Evolutionary conservation across 2,329 filamentous ascomycete genomes (phyloP), one percentile per base, ranked within the genome.

Genomic region (Ascochyta viciae-villosae): DNA sequence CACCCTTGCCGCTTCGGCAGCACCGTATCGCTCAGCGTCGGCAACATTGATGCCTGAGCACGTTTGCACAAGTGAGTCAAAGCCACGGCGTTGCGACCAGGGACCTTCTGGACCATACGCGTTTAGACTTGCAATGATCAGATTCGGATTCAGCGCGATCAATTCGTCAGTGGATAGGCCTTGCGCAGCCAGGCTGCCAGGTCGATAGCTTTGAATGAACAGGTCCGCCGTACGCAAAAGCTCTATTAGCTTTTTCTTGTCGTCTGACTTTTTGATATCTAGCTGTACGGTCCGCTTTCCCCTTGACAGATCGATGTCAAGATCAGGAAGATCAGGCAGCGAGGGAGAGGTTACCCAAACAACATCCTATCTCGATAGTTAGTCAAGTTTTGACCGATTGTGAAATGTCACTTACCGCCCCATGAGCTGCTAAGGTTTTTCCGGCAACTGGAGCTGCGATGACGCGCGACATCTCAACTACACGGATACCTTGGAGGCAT

Each of bases 61-160:
- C 7, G 83, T 83, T 67, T 87, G 83, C 0, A 83, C 79, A 4
- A 83, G 73, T 0, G 82, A 85, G 59, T 86, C 84, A 50, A 84
- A 86, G 0, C 84, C 84, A 2, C 84, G 74, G 2, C 79, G 72
- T 0, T 63, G 53, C 0, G 67, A 59, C 81, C 81, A 83, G 0
- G 81, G 81, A 0, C 83, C 82, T 0, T 69, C 51, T 0, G 78
- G 74, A 0, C 82, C 83, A 54, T 82, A 87, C 0, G 84, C 83
- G 0, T 81, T 83, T 22, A 87, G 61, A 45, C 78, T 84, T 2
- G 82, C 83, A 6, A 77, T 72, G 24, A 86, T 74, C 12, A 86
- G 74, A 1, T 72, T 73, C 0, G 81, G 76, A 23, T 81, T 81
- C 4, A 74, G 43, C 22, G 65, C 60, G 1, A 68, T 60, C 0